These are phyloP conservation scores for Penicillium macrosclerotiorum DNA, from an alignment of 495 filamentous ascomycete species.

Conservation along the genomic window DNA sequence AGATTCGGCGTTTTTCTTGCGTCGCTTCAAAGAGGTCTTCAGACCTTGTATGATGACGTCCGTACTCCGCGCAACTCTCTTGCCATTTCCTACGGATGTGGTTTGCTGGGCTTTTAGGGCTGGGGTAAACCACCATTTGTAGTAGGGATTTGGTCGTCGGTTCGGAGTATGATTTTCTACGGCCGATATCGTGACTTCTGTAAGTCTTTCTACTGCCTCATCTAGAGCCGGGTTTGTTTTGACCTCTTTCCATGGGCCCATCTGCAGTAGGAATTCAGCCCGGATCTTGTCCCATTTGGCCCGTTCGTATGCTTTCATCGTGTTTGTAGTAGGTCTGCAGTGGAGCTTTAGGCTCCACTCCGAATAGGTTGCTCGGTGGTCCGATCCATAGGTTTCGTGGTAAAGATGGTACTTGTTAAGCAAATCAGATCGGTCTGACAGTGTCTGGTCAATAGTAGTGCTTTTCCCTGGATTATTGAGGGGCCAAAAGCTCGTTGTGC, in stretches of 20 bases:
- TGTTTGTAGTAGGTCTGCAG: constrained; percentile 5
- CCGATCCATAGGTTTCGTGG: constrained; percentile 20
- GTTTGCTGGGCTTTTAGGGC: too few relatives aligned
- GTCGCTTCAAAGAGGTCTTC: too few relatives aligned
- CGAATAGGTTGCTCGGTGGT: constrained; percentile 19
- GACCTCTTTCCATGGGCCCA: constrained; percentile 12
- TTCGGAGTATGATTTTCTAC: too few relatives aligned
- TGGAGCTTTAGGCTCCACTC: constrained; percentile 19
- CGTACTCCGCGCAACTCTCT: too few relatives aligned
- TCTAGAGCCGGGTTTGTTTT: too few relatives aligned
- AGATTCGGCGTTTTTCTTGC: constrained; percentile 14
- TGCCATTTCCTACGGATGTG: too few relatives aligned
- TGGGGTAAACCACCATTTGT: too few relatives aligned
- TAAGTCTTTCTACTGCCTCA: too few relatives aligned
- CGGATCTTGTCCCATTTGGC: constrained; percentile 23
- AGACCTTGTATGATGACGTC: too few relatives aligned
- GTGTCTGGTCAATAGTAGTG: constrained; percentile 19
- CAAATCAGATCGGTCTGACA: constrained; percentile 10
- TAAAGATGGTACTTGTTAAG: constrained; percentile 20
- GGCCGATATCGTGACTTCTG: too few relatives aligned
- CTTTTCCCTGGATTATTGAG: constrained; percentile 17
- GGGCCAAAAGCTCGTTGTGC: constrained; percentile 15
- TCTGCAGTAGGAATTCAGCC: constrained; percentile 4
- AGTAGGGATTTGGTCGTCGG: too few relatives aligned
- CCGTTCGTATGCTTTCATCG: constrained; percentile 22